Percentiles rank a stretch among this genome's conserved stretches.
Conservation (phyloP, 257 asterid genomes). For the Solanum phureja region DNA sequence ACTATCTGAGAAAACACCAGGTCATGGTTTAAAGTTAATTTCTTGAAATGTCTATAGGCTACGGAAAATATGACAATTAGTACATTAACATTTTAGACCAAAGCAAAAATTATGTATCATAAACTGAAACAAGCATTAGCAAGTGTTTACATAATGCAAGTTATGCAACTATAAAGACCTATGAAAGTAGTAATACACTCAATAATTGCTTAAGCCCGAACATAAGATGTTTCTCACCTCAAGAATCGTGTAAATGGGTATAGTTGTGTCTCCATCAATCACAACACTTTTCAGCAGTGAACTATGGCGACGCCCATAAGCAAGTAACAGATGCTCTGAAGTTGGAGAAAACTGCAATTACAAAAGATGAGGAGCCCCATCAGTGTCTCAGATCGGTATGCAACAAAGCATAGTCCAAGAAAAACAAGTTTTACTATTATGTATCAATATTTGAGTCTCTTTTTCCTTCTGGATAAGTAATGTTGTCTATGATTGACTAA, state of each 20-base stretch:
- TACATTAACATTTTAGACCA: not conserved
- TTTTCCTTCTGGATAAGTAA: not conserved
- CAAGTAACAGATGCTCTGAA: conserved; percentile 89
- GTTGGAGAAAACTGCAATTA: conserved; percentile 84
- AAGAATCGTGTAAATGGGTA: conserved; percentile 77
- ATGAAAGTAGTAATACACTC: not conserved
- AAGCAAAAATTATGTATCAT: not conserved
- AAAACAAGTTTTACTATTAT: not conserved
- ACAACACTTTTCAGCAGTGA: conserved; percentile 90
- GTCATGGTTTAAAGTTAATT: not conserved
- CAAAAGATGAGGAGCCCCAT: not conserved
- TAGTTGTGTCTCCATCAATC: conserved; percentile 75
- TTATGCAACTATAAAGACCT: not conserved
- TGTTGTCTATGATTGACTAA: not conserved
- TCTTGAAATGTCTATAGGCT: not conserved
- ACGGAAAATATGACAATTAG: not conserved
- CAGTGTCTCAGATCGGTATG: not conserved
- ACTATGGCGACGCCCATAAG: conserved; percentile 90
- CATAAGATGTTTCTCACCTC: conserved; percentile 45
- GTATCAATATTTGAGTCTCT: not conserved
- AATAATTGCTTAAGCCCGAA: not conserved
- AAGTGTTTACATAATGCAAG: not conserved
- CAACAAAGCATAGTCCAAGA: not conserved
- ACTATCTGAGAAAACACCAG: not conserved
- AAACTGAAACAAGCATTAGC: not conserved